Conservation (phyloP, 2,329 filamentous ascomycete genomes). For the Teratosphaeria pseudoeucalypti region DNA sequence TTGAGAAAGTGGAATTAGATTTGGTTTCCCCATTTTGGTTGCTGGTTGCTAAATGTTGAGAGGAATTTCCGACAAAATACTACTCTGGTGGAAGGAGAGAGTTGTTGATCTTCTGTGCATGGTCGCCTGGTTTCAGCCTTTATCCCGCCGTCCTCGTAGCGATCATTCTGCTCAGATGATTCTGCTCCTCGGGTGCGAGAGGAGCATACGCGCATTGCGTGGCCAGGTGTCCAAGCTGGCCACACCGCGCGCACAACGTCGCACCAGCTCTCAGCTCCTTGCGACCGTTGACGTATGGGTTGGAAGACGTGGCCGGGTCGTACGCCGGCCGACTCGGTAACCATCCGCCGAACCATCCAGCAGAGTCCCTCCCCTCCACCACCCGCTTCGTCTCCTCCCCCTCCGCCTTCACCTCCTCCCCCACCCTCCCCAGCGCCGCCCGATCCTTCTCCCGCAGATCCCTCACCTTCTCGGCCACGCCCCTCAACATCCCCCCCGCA, state of each 20-base stretch:
- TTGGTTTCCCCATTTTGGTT: too few relatives aligned
- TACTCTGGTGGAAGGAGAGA: too few relatives aligned
- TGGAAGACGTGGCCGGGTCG: not conserved
- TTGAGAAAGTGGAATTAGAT: too few relatives aligned
- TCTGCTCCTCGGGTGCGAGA: not conserved
- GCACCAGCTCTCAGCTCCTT: not conserved
- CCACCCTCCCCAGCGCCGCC: not conserved
- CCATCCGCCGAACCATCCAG: not conserved
- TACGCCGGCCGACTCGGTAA: not conserved
- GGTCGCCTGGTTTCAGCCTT: too few relatives aligned
- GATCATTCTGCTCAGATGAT: not conserved
- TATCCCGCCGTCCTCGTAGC: not conserved
- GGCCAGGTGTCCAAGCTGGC: not conserved
- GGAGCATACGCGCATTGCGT: not conserved
- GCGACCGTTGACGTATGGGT: not conserved
- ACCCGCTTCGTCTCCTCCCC: not conserved
- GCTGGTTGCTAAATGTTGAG: too few relatives aligned
- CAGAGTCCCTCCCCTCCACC: not conserved
- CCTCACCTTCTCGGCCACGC: not conserved
- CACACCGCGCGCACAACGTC: not conserved
- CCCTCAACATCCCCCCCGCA: not conserved
- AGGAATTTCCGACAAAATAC: too few relatives aligned
- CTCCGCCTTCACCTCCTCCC: not conserved
- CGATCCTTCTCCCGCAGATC: constrained; percentile 1
- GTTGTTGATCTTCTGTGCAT: too few relatives aligned